Conservation (phyloP, 2,329 filamentous ascomycete genomes). For the Penicillium sclerotigenum region DNA sequence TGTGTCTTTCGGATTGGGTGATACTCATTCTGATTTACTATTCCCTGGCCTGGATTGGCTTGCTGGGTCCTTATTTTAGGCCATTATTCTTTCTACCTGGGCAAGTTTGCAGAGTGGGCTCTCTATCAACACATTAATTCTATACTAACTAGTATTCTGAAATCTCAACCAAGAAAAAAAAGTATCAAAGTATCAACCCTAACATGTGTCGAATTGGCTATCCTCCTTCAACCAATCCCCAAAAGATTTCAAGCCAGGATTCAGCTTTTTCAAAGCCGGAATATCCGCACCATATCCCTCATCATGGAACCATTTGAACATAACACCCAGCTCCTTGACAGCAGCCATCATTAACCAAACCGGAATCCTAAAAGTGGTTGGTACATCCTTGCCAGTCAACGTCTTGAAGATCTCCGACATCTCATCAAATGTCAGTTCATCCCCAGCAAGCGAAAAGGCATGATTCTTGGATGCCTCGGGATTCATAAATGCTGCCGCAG, state of each 20-base stretch:
- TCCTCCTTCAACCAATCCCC: slow-evolving; percentile 49
- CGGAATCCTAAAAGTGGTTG: slow-evolving; percentile 43
- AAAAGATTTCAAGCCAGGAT: slow-evolving; percentile 49
- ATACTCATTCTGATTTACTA: background rate
- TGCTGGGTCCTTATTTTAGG: background rate
- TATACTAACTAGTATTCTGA: background rate
- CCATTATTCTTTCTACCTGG: background rate
- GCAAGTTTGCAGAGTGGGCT: too few relatives aligned
- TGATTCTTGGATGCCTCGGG: slow-evolving; percentile 46
- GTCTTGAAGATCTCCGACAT: slow-evolving; percentile 47
- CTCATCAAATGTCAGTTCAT: slow-evolving; percentile 50
- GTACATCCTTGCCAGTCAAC: slow-evolving; percentile 45
- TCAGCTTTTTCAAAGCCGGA: slow-evolving; percentile 38
- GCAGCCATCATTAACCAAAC: slow-evolving; percentile 41
- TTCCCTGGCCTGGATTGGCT: background rate
- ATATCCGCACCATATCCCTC: slow-evolving; percentile 51
- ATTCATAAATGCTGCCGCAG: slow-evolving; percentile 48
- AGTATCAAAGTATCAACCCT: too few relatives aligned
- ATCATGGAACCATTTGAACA: slow-evolving; percentile 53
- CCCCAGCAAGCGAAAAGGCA: slow-evolving; percentile 51
- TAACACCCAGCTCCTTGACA: slow-evolving; percentile 45
- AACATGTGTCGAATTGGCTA: slow-evolving; percentile 37
- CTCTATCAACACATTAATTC: background rate
- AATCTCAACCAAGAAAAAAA: too few relatives aligned
- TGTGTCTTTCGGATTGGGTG: background rate